Evolutionary conservation across 192 early-diverging fungal species (phyloP).

Genomic region (Coemansia sp.): DNA sequence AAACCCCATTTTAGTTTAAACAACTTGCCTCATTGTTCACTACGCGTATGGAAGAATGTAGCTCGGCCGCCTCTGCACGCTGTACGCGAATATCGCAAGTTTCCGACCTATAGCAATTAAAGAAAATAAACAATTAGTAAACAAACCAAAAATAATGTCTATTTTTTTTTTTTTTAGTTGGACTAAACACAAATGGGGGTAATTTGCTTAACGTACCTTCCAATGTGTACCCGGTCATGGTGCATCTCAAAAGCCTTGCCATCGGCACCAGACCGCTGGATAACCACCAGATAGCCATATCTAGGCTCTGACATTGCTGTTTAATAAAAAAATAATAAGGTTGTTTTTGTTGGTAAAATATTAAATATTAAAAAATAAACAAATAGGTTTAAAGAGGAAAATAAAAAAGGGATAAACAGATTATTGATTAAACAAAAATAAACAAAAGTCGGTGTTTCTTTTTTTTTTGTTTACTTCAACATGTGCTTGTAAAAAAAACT

Average conservation of each 20-base stretch:
- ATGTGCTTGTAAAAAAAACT: no score
- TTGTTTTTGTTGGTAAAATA: neutral
- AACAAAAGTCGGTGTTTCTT: slow-evolving; percentile 11
- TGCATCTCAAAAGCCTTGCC: slow-evolving; percentile 49
- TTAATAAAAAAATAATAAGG: neutral
- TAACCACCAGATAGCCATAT: slow-evolving; percentile 40
- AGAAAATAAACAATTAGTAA: neutral
- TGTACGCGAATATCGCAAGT: slow-evolving; percentile 55
- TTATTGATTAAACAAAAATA: neutral
- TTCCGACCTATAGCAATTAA: slow-evolving; percentile 16
- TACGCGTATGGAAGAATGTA: slow-evolving; percentile 38
- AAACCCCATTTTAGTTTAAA: no score
- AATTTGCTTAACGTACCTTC: slow-evolving; percentile 20
- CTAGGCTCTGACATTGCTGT: slow-evolving; percentile 12
- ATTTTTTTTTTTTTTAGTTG: neutral
- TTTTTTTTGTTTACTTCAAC: slow-evolving; percentile 2
- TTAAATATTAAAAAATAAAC: slow-evolving; percentile 2
- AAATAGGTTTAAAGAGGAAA: neutral
- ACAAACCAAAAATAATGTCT: neutral
- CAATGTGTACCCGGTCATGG: slow-evolving; percentile 36
- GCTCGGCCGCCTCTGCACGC: slow-evolving; percentile 38
- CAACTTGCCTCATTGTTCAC: slow-evolving; percentile 18
- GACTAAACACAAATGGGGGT: neutral
- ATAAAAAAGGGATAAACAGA: neutral
- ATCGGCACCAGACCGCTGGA: slow-evolving; percentile 43